Percentiles rank a stretch among this genome's conserved stretches.
phyloP scores from a whole-genome alignment of 306 rosid genomes.

The Cicer arietinum region DNA sequence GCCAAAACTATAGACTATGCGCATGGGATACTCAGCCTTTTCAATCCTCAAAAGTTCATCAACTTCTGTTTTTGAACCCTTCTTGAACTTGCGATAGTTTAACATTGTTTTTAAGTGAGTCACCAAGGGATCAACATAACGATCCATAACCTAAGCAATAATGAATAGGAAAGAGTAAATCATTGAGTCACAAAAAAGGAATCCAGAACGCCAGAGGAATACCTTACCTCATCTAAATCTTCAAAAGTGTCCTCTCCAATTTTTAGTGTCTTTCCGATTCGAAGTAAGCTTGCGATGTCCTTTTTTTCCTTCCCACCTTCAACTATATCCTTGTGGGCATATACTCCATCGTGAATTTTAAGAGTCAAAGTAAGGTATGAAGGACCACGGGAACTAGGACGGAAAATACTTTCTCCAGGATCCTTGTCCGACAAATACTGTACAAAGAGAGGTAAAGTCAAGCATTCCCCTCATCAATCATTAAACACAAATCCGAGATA shows the following conservation, averaged over 20 bases:
- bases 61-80: conserved; percentile 87
- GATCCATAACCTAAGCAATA: conserved; percentile 86
- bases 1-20: conserved; percentile 92
- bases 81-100: conserved; percentile 85
- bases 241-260: conserved; percentile 98
- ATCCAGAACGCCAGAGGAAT: background rate
- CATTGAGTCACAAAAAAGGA: conserved; percentile 19
- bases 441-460: conserved; percentile 22
- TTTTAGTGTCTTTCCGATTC: conserved; percentile 94
- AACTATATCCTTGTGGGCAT: conserved; percentile 94
- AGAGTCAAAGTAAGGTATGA: conserved; percentile 87
- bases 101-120: conserved; percentile 83
- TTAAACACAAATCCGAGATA: conserved; percentile 1
- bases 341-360: conserved; percentile 91
- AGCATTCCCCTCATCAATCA: conserved; percentile 16
- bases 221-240: conserved; percentile 93
- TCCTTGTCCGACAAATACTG: conserved; percentile 96
- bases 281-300: conserved; percentile 94
- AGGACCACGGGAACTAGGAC: conserved; percentile 98
- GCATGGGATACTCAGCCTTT: conserved; percentile 79
- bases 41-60: conserved; percentile 86
- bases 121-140: conserved; percentile 96
- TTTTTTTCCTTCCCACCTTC: conserved; percentile 99
- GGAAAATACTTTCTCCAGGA: conserved; percentile 94
- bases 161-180: conserved; percentile 10